A percentile compares a stretch with the other conserved stretches of the same genome.
These are phyloP conservation scores for Coemansia sp. DNA, from an alignment of 192 early-diverging fungal genomes.

Conservation along the genomic window DNA sequence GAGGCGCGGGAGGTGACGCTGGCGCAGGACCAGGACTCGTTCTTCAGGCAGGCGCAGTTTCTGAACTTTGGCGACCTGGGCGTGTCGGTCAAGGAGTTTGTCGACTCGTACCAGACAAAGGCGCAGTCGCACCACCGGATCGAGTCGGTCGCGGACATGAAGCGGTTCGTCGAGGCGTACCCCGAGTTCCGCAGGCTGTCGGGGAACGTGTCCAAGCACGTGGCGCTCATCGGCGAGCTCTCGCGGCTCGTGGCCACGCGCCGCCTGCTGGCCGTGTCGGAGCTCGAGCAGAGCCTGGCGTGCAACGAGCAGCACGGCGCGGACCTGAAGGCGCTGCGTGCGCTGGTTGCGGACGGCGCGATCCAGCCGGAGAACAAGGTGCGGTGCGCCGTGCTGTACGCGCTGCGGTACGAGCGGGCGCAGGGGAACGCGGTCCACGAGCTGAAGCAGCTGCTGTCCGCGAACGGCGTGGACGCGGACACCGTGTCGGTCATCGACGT, in stretches of 20 bases:
- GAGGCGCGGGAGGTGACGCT: constrained; percentile 95
- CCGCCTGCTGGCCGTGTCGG: constrained; percentile 80
- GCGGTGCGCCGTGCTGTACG: constrained; percentile 80
- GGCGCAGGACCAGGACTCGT: constrained; percentile 85
- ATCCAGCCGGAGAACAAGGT: constrained; percentile 75
- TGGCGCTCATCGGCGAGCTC: constrained; percentile 95
- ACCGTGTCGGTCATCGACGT: constrained; percentile 69
- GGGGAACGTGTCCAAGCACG: constrained; percentile 98
- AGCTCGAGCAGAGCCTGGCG: constrained; percentile 94
- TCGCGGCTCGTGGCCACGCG: constrained; percentile 74
- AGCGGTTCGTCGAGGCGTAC: constrained; percentile 97
- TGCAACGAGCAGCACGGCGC: constrained; percentile 79
- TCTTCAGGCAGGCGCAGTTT: constrained; percentile 88
- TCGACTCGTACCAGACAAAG: constrained; percentile 91
- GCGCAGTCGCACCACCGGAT: constrained; percentile 89
- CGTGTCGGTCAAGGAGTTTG: constrained; percentile 88
- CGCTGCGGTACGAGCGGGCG: constrained; percentile 87
- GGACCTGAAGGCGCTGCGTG: constrained; percentile 71
- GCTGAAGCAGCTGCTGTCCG: constrained; percentile 74
- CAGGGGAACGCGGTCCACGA: constrained; percentile 66
- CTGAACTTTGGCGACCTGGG: constrained; percentile 95
- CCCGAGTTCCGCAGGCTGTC: constrained; percentile 96
- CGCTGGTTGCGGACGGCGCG: constrained; percentile 63
- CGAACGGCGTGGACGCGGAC: constrained; percentile 67
- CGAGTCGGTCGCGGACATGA: constrained; percentile 97